Evolutionary conservation across 2,329 filamentous ascomycete species (phyloP).

Genomic region (Amauroascus verrucosus): DNA sequence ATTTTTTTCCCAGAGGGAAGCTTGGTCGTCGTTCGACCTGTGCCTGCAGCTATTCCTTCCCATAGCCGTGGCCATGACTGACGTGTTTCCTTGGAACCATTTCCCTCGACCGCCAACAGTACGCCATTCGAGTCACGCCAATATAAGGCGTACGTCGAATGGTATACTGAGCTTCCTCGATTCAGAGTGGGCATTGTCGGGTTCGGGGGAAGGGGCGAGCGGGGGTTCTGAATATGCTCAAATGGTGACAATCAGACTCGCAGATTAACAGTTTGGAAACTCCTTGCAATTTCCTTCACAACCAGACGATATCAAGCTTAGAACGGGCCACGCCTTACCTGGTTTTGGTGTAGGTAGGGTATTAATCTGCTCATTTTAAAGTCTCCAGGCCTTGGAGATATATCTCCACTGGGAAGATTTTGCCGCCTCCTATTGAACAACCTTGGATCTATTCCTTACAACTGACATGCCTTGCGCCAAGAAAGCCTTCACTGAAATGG

Average conservation of each 20-base stretch:
- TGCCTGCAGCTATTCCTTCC: background rate
- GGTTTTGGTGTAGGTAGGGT: background rate
- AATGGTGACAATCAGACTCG: background rate
- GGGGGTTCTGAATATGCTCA: background rate
- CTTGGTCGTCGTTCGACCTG: background rate
- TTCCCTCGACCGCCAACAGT: background rate
- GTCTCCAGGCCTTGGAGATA: background rate
- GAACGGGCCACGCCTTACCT: background rate
- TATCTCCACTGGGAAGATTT: background rate
- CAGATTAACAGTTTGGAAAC: background rate
- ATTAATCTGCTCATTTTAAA: constrained; percentile 7
- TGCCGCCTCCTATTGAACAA: too few species aligned
- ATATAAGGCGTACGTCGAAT: constrained; percentile 7
- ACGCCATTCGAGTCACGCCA: constrained; percentile 2
- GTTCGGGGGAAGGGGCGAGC: background rate
- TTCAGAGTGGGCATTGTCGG: constrained; percentile 1
- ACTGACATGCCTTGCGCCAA: too few species aligned
- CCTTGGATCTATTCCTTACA: background rate
- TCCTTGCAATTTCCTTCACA: background rate
- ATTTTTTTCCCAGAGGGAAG: background rate
- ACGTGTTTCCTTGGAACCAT: background rate
- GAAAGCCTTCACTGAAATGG: background rate
- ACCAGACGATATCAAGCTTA: background rate
- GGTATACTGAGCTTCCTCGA: constrained; percentile 1
- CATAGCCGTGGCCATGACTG: background rate